These are phyloP conservation scores for Cytospora leucostoma DNA, from an alignment of 2,329 filamentous ascomycete genomes.

Conservation along the genomic window DNA sequence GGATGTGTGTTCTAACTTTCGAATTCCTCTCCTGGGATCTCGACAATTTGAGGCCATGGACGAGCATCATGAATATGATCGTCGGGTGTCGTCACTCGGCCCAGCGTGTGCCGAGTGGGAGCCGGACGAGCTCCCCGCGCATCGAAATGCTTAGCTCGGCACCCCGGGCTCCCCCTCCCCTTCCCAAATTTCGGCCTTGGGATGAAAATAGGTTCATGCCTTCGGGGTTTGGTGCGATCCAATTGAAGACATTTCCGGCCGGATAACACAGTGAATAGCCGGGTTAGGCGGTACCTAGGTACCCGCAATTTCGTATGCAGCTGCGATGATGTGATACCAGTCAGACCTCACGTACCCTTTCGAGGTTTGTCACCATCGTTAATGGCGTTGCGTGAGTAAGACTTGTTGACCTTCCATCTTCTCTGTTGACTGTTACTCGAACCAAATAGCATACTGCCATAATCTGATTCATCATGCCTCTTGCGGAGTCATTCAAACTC, in stretches of 20 bases:
- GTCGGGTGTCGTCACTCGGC: conserved; percentile 4
- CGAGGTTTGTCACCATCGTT: background rate
- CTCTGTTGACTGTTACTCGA: background rate
- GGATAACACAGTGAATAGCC: conserved; percentile 5
- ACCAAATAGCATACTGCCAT: background rate
- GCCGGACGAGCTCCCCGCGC: conserved; percentile 12
- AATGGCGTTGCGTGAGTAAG: background rate
- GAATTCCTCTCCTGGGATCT: background rate
- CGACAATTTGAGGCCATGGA: background rate
- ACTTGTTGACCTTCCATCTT: background rate
- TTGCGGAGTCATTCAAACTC: conserved; percentile 22
- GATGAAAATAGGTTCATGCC: background rate
- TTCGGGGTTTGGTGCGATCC: background rate
- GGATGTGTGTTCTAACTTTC: background rate
- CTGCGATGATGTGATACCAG: conserved; percentile 6
- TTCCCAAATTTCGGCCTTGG: conserved; percentile 11
- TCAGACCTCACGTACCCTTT: background rate
- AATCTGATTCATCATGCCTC: conserved; percentile 5
- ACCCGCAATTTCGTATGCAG: conserved; percentile 5
- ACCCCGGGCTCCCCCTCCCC: background rate
- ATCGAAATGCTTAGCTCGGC: background rate
- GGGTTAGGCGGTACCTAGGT: background rate
- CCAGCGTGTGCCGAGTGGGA: conserved; percentile 16
- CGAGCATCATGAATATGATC: background rate
- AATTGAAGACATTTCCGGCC: conserved; percentile 13